Conservation (phyloP, 176 grass and related monocot species). For the Canna indica region DNA sequence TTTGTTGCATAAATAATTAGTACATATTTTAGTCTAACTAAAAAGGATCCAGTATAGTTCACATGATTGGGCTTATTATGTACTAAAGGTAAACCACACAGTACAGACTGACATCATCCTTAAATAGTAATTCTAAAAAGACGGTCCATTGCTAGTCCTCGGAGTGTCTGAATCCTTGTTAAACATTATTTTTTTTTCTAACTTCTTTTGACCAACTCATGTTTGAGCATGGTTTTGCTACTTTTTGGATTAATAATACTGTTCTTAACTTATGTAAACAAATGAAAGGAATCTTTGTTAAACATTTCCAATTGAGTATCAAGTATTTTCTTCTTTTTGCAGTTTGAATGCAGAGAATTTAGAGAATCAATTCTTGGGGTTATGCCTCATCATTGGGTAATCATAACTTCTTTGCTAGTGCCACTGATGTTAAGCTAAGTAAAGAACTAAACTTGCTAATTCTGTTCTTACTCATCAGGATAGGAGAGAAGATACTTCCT, state of each 20-base stretch:
- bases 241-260: neutral
- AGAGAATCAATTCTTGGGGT: slow-evolving; percentile 87
- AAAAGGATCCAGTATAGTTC: too few relatives aligned
- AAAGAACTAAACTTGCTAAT: slow-evolving; percentile 17
- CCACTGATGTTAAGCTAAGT: slow-evolving; percentile 8
- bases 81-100: too few relatives aligned
- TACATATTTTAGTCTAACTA: too few relatives aligned
- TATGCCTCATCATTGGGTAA: slow-evolving; percentile 97
- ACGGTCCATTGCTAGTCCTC: too few relatives aligned
- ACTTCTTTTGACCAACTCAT: too few relatives aligned
- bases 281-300: neutral
- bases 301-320: neutral
- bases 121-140: too few relatives aligned
- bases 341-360: slow-evolving; percentile 96
- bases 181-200: too few relatives aligned
- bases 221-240: neutral
- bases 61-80: too few relatives aligned
- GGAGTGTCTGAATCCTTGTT: too few relatives aligned
- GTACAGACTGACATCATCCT: too few relatives aligned
- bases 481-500: slow-evolving; percentile 81
- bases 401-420: slow-evolving; percentile 13
- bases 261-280: neutral
- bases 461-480: slow-evolving; percentile 39
- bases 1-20: too few relatives aligned
- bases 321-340: slow-evolving; percentile 24